phyloP scores from a whole-genome alignment of 257 asterid genomes.

The Capsicum baccatum region DNA sequence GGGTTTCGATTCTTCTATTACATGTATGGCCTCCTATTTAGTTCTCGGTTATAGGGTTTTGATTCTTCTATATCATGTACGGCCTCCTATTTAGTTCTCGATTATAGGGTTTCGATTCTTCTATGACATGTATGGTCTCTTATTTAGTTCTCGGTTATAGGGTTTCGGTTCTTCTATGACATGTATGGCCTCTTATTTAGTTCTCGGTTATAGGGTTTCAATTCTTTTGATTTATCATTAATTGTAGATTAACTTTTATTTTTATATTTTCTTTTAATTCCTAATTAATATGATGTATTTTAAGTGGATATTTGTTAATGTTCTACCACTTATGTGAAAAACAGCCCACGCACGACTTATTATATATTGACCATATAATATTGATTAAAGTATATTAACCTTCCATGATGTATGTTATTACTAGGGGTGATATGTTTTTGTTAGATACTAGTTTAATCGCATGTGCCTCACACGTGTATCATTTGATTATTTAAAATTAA shows the following conservation, averaged over 20 bases:
- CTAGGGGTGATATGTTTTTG: not conserved
- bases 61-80: too few relatives aligned
- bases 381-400: slow-evolving; percentile 23
- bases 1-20: too few relatives aligned
- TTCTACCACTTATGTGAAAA: not conserved
- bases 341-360: not conserved
- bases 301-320: not conserved
- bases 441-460: not conserved
- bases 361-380: not conserved
- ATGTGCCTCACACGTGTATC: too few relatives aligned
- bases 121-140: too few relatives aligned
- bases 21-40: too few relatives aligned
- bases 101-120: too few relatives aligned
- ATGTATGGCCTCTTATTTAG: too few relatives aligned
- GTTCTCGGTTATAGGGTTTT: too few relatives aligned
- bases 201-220: not conserved
- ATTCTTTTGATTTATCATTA: not conserved
- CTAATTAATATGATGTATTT: not conserved
- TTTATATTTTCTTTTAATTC: not conserved
- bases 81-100: too few relatives aligned
- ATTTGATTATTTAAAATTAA: too few relatives aligned
- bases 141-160: too few relatives aligned
- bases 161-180: too few relatives aligned
- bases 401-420: not conserved
- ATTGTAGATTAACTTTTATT: not conserved